Evolutionary conservation across 805 yeast species (phyloP).

Genomic region (Myxozyma nipponensis): DNA sequence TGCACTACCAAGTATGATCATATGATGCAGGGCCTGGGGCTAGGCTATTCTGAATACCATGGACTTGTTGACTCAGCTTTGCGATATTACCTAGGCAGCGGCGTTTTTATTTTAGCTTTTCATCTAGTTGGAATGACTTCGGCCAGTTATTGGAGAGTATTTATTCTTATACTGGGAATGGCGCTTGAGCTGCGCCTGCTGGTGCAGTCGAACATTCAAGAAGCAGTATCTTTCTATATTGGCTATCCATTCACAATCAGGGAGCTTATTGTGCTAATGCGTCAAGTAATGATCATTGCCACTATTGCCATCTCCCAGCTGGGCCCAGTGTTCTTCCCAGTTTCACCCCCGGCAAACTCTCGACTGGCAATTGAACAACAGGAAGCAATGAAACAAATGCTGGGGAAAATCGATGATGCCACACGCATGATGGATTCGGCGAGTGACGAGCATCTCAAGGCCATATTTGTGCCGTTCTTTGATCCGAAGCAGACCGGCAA

Average conservation of each 20-base stretch:
- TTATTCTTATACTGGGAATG: slow-evolving; percentile 22
- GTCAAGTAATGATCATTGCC: slow-evolving; percentile 23
- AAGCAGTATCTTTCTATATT: slow-evolving; percentile 11
- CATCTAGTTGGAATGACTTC: slow-evolving; percentile 20
- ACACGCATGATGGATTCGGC: neutral
- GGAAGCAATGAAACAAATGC: slow-evolving; percentile 2
- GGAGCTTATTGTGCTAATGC: slow-evolving; percentile 25
- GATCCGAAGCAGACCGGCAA: neutral
- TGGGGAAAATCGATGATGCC: neutral
- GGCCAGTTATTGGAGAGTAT: slow-evolving; percentile 30
- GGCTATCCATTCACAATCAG: slow-evolving; percentile 25
- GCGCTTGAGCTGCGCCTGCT: slow-evolving; percentile 29
- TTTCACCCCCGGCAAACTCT: slow-evolving; percentile 1
- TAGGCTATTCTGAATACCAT: neutral
- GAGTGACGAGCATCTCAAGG: neutral
- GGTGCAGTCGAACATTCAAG: slow-evolving; percentile 27
- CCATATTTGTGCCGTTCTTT: neutral
- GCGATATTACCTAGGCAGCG: slow-evolving; percentile 20
- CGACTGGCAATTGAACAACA: slow-evolving; percentile 11
- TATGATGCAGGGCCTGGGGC: slow-evolving; percentile 10
- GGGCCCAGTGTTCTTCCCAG: slow-evolving; percentile 20
- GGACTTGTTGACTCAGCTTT: neutral
- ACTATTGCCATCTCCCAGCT: slow-evolving; percentile 31
- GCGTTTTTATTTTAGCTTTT: slow-evolving; percentile 20
- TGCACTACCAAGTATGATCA: slow-evolving; percentile 11